phyloP scores from a whole-genome alignment of 345 rosid species.

The Populus ilicifolia region DNA sequence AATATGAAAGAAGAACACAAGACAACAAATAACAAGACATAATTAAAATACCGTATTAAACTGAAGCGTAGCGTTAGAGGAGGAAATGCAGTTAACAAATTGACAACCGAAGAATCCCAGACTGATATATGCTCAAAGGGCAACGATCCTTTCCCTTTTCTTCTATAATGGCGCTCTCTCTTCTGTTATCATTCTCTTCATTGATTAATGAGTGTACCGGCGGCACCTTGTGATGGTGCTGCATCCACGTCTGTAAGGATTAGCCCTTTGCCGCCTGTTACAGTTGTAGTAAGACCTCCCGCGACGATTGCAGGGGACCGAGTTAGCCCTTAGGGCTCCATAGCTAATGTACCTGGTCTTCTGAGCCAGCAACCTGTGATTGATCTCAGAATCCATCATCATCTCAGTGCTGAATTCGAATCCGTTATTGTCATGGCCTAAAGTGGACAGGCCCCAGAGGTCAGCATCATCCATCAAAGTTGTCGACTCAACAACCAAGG shows the following conservation, averaged over 20 bases:
- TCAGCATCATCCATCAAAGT: background rate
- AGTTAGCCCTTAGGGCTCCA: background rate
- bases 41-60: too few relatives aligned
- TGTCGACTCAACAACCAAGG: slow-evolving; percentile 24
- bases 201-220: slow-evolving; percentile 3
- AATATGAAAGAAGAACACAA: too few relatives aligned
- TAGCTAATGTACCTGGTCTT: slow-evolving; percentile 19
- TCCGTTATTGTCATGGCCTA: background rate
- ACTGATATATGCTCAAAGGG: background rate
- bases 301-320: slow-evolving; percentile 20
- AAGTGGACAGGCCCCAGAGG: background rate
- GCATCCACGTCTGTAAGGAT: slow-evolving; percentile 36
- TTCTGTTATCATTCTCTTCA: background rate
- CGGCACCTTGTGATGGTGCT: slow-evolving; percentile 20
- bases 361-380: slow-evolving; percentile 23
- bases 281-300: slow-evolving; percentile 30
- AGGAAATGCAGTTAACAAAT: too few relatives aligned
- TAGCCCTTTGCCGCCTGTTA: background rate
- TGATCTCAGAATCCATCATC: slow-evolving; percentile 38
- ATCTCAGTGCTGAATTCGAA: slow-evolving; percentile 20
- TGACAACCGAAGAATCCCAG: too few relatives aligned
- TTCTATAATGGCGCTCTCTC: background rate
- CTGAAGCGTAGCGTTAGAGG: too few relatives aligned
- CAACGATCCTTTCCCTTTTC: background rate
- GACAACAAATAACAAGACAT: too few relatives aligned